Percentiles rank a stretch among this genome's conserved stretches.
These are phyloP conservation scores for Pseudogymnoascus sp. DNA, from an alignment of 2,329 filamentous ascomycete genomes.

Conservation along the genomic window DNA sequence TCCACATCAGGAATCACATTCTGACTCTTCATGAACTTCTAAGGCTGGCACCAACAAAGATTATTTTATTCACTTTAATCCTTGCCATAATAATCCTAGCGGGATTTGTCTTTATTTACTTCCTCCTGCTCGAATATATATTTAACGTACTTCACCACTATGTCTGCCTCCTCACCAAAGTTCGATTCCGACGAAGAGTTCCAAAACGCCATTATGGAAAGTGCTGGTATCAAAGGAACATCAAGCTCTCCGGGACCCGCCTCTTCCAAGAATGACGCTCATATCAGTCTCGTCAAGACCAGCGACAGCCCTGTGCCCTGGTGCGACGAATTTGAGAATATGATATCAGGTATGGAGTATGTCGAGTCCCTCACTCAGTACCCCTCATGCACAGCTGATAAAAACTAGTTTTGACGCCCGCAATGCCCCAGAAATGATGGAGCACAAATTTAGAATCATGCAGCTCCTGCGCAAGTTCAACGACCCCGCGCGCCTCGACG, in stretches of 20 bases:
- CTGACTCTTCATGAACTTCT: neutral
- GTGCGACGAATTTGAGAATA: constrained; percentile 19
- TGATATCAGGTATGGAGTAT: constrained; percentile 21
- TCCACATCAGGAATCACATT: neutral
- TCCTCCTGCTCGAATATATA: neutral
- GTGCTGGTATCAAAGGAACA: neutral
- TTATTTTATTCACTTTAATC: neutral
- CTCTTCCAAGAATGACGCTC: neutral
- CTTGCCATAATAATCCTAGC: neutral
- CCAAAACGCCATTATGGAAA: constrained; percentile 1
- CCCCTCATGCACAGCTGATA: neutral
- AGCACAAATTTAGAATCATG: constrained; percentile 12
- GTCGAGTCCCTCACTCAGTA: neutral
- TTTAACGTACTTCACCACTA: neutral
- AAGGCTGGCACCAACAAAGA: neutral
- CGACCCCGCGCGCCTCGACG: constrained; percentile 13
- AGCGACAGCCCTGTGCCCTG: constrained; percentile 10
- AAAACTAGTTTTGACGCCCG: neutral
- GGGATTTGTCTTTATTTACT: neutral
- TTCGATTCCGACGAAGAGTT: constrained; percentile 4
- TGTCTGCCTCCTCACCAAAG: constrained; percentile 1
- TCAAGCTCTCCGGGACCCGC: neutral
- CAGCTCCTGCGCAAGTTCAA: constrained; percentile 16
- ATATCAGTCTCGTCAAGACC: constrained; percentile 6
- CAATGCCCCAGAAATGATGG: constrained; percentile 10